Conservation (phyloP, 441 rosid species). For the Eutrema salsugineum region DNA sequence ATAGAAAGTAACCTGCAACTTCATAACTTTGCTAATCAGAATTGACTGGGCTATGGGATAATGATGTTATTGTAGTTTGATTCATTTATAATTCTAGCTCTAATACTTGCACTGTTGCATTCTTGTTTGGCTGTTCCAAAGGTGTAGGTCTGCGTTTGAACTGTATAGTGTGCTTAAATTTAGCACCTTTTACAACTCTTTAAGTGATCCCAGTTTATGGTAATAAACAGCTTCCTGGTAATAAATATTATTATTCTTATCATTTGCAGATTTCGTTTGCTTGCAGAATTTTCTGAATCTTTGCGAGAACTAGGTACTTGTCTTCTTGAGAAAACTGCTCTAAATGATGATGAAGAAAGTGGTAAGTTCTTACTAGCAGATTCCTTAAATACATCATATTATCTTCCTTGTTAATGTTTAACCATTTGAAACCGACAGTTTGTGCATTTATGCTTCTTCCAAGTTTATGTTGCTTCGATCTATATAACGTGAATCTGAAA, state of each 20-base stretch:
- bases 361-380: conserved; percentile 38
- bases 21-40: neutral
- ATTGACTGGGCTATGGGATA: neutral
- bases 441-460: neutral
- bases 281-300: conserved; percentile 74
- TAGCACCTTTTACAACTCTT: neutral
- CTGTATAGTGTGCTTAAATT: neutral
- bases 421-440: neutral
- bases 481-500: neutral
- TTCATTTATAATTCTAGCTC: neutral
- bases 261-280: conserved; percentile 27
- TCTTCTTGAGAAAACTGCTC: conserved; percentile 62
- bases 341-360: conserved; percentile 74
- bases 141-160: too few relatives aligned
- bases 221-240: conserved; percentile 7
- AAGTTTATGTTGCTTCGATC: neutral
- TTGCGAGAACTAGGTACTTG: conserved; percentile 66
- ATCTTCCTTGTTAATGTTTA: neutral
- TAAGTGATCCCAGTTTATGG: neutral
- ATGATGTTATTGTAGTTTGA: neutral
- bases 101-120: neutral
- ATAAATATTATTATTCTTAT: conserved; percentile 21
- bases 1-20: neutral
- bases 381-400: neutral
- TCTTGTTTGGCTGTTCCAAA: neutral